phyloP scores from a whole-genome alignment of 2,329 filamentous ascomycete genomes.

The Biscogniauxia mediterranea region DNA sequence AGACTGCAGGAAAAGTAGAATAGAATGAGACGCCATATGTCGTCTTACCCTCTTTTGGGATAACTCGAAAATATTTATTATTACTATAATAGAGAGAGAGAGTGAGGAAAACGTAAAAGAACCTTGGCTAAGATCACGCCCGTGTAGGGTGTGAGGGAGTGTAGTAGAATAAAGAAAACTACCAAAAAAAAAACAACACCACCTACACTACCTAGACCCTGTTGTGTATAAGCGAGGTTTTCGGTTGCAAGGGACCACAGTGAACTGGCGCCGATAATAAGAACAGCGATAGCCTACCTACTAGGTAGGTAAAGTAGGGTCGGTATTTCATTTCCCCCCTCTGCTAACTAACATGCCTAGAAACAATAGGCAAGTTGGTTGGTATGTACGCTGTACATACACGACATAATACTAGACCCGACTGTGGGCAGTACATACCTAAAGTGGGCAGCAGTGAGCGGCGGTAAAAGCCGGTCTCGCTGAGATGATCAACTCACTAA shows the following conservation, averaged over 20 bases:
- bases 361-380: no score
- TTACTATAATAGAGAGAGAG: slow-evolving; percentile 10
- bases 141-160: slow-evolving; percentile 10
- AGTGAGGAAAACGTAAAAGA: slow-evolving; percentile 15
- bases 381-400: no score
- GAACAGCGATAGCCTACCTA: not conserved
- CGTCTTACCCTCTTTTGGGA: not conserved
- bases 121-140: slow-evolving; percentile 23
- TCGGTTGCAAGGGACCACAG: not conserved
- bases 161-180: slow-evolving; percentile 20
- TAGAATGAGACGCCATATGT: not conserved
- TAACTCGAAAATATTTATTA: not conserved
- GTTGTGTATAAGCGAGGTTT: not conserved
- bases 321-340: no score
- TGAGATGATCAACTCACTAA: not conserved
- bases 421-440: no score
- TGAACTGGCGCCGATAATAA: not conserved
- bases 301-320: not conserved
- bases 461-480: not conserved
- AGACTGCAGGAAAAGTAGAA: not conserved
- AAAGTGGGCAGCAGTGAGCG: not conserved
- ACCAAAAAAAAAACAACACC: not conserved
- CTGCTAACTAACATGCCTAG: no score
- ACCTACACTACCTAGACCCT: not conserved
- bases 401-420: no score